Conservation (phyloP, 208 protist genomes). For the Acanthamoeba royreba region DNA sequence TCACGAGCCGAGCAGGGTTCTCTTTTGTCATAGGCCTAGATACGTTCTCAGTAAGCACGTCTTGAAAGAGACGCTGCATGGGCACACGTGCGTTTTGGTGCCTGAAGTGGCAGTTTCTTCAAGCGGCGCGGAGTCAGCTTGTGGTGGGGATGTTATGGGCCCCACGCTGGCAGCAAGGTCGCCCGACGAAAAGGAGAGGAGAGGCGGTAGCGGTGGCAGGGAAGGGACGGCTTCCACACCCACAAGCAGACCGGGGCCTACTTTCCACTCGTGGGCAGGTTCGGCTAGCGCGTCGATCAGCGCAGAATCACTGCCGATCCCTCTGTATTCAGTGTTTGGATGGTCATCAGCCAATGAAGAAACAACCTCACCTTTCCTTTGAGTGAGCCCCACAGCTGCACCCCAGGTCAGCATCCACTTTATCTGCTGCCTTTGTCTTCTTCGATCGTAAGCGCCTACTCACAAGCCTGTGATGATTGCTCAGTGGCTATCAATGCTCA, state of each 20-base stretch:
- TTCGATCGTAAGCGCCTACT: neutral
- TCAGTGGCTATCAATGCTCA: neutral
- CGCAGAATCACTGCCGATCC: neutral
- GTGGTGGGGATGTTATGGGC: neutral
- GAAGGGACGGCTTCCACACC: neutral
- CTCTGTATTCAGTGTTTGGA: neutral
- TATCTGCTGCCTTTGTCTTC: neutral
- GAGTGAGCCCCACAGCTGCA: neutral
- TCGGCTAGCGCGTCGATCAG: neutral
- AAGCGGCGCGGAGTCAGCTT: neutral
- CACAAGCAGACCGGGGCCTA: neutral
- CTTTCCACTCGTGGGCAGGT: neutral
- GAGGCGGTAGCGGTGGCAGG: neutral
- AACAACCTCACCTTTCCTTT: neutral
- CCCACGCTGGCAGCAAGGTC: neutral
- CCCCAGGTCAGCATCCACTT: neutral
- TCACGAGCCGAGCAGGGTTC: neutral
- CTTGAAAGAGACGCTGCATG: neutral
- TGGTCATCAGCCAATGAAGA: neutral
- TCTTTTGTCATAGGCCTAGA: neutral
- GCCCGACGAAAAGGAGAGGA: neutral
- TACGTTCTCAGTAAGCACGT: neutral
- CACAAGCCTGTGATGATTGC: neutral
- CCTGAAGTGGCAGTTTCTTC: neutral
- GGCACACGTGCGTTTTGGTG: too few relatives aligned